Base-by-base conservation (phyloP, 2,329 filamentous ascomycete genomes). In the Nemania serpens region DNA sequence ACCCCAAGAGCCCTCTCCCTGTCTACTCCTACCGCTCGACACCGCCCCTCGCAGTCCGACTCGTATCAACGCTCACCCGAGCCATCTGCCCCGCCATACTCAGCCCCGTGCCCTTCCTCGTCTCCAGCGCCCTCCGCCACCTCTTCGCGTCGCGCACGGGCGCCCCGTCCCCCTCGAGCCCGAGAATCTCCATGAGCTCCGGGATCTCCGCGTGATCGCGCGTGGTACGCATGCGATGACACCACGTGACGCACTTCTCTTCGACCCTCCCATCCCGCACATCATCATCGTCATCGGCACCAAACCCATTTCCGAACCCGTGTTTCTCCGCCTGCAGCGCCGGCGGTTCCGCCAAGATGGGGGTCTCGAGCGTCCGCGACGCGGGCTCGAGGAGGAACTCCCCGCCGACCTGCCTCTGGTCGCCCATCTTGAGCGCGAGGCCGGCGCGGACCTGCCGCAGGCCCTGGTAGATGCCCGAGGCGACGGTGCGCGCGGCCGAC, bases 151-250 rank as follows among this genome's bases (percentile, higher is more conserved):
- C 75, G 53, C 75, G 74, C 41, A 74, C 76, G 0, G 75, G 66
- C 3, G 54, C 63, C 4, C 71, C 74, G 15, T 63, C 64, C 10
- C 75, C 79, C 50, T 83, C 78, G 5, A 89, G 68, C 0, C 88
- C 88, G 47, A 92, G 73, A 12, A 91, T 74, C 67, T 84, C 79
- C 76, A 86, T 84, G 57, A 93, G 69, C 73, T 88, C 87, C 0
- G 82, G 81, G 1, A 93, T 79, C 78, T 93, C 90, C 1, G 84
- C 84, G 71, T 96, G 91, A 67, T 93, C 91, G 50, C 91, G 79
- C 12, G 91, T 94, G 59, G 85, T 90, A 71, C 81, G 81, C 91
- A 96, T 96, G 29, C 91, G 82, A 76, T 94, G 90, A 69, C 89
- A 93, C 91, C 91, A 96, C 1, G 85, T 87, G 29, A 91, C 83